Evolutionary conservation across 352 stramenopile genomes (phyloP).

Genomic region (Globisporangium canariense): DNA sequence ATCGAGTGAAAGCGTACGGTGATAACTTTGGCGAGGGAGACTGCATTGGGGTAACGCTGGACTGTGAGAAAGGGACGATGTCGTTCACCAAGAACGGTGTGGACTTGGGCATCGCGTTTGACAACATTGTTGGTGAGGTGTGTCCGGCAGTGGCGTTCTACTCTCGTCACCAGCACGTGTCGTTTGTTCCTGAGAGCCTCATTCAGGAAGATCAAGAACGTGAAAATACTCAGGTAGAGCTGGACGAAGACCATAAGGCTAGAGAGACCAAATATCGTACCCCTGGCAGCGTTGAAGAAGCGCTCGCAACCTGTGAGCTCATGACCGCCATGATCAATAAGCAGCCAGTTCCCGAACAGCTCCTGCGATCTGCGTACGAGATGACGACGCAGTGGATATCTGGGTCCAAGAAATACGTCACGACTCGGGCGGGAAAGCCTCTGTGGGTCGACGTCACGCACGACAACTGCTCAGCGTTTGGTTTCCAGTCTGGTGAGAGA

Average conservation of each 20-base stretch:
- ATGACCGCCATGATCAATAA: constrained; percentile 41
- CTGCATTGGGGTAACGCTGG: constrained; percentile 73
- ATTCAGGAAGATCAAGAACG: not conserved
- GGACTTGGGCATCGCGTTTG: constrained; percentile 85
- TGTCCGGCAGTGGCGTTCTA: constrained; percentile 93
- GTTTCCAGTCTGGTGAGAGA: constrained; percentile 51
- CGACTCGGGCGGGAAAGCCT: constrained; percentile 52
- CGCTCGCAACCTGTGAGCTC: constrained; percentile 55
- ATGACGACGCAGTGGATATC: constrained; percentile 58
- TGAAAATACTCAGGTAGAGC: not conserved
- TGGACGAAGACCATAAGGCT: not conserved
- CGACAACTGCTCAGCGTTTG: constrained; percentile 30
- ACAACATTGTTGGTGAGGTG: constrained; percentile 88
- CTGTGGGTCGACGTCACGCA: constrained; percentile 69
- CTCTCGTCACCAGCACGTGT: constrained; percentile 84
- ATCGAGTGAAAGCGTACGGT: constrained; percentile 89
- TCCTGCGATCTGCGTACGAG: constrained; percentile 39
- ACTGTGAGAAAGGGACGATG: constrained; percentile 84
- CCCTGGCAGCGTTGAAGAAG: constrained; percentile 44
- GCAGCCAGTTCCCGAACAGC: constrained; percentile 18
- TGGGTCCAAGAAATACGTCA: constrained; percentile 46
- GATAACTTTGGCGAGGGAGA: constrained; percentile 86
- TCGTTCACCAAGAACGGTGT: constrained; percentile 90
- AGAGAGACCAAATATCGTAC: not conserved
- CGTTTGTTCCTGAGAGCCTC: constrained; percentile 33